Conservation (phyloP, 305 asterid species). For the Fraxinus greggii region DNA sequence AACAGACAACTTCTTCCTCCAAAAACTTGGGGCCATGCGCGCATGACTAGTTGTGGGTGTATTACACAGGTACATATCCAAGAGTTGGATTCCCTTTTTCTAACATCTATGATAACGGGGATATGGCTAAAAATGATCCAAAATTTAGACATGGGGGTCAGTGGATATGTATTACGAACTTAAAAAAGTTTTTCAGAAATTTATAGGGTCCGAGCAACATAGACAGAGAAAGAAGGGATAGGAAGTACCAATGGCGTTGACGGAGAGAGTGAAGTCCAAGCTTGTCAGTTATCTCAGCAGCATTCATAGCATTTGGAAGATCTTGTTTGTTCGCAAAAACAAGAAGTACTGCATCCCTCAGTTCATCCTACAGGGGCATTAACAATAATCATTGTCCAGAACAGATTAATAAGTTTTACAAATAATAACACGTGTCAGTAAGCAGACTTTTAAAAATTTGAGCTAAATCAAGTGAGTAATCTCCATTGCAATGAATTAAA, state of each 20-base stretch:
- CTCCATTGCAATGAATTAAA: not conserved
- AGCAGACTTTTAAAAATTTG: not conserved
- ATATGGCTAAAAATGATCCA: not conserved
- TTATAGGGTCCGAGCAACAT: not conserved
- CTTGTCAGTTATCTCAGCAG: slow-evolving; percentile 90
- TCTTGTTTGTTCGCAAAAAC: slow-evolving; percentile 93
- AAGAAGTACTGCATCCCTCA: slow-evolving; percentile 82
- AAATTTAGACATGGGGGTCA: not conserved
- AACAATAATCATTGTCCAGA: not conserved
- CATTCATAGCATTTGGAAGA: slow-evolving; percentile 97
- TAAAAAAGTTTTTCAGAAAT: not conserved
- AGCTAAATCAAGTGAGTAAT: not conserved
- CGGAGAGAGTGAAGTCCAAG: slow-evolving; percentile 90
- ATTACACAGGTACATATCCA: not conserved
- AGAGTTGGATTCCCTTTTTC: not conserved
- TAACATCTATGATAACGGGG: not conserved
- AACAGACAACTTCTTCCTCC: not conserved
- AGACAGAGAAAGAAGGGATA: not conserved
- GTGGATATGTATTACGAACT: not conserved
- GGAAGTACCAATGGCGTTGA: slow-evolving; percentile 75
- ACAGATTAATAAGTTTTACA: not conserved
- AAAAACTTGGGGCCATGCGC: not conserved
- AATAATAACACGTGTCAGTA: not conserved
- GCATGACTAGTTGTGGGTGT: not conserved
- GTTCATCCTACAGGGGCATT: slow-evolving; percentile 54